Percentiles rank a stretch among this genome's conserved stretches.
These are phyloP conservation scores for Trichosporon ovoides DNA, from an alignment of 1,284 basidiomycete species.

Conservation along the genomic window DNA sequence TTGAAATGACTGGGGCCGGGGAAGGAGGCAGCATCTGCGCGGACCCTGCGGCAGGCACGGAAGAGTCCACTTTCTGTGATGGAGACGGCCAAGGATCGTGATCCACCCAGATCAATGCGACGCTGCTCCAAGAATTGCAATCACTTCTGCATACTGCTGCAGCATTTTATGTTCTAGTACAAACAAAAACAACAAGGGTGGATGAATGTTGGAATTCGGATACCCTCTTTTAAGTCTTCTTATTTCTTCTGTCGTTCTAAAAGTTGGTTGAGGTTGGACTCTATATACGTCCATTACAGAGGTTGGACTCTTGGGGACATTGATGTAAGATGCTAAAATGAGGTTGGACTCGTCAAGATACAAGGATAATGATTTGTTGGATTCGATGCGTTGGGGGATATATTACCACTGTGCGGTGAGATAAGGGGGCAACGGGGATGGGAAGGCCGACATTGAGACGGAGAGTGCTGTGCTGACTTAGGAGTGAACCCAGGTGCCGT, in stretches of 20 bases:
- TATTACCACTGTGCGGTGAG: not conserved
- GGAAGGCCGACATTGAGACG: not conserved
- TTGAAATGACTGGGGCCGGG: too few species aligned
- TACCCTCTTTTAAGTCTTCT: not conserved
- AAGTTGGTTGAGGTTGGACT: not conserved
- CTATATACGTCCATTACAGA: not conserved
- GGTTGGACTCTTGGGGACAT: not conserved
- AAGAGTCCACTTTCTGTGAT: too few species aligned
- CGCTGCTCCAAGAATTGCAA: too few species aligned
- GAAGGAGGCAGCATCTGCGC: too few species aligned
- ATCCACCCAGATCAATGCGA: too few species aligned
- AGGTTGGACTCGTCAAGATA: conserved; percentile 1
- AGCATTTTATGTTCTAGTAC: not conserved
- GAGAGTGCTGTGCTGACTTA: too few species aligned
- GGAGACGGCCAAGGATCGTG: too few species aligned
- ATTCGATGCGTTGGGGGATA: not conserved
- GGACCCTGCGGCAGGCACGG: too few species aligned
- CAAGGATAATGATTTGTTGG: too few species aligned
- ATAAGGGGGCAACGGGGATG: not conserved
- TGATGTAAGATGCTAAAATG: not conserved
- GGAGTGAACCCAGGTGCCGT: conserved; percentile 16
- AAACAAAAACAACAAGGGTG: conserved; percentile 1
- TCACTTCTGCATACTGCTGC: not conserved
- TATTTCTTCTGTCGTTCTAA: not conserved
- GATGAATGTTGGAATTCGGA: conserved; percentile 2